These are phyloP conservation scores for Skeletonema menzelii DNA, from an alignment of 108 stramenopile species.

Conservation along the genomic window DNA sequence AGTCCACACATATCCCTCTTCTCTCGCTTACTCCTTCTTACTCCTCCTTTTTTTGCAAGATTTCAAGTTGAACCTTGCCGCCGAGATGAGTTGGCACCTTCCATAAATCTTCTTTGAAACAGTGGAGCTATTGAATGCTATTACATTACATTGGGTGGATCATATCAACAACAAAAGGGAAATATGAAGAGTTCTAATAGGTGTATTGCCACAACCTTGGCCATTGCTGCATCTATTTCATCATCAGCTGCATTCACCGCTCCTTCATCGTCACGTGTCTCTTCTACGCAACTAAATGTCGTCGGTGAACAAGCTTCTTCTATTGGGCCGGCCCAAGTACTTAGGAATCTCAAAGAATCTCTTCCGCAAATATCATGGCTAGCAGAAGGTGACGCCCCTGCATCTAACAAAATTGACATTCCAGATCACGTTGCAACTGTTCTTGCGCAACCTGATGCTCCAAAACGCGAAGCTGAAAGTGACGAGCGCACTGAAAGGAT, in stretches of 20 bases:
- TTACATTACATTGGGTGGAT: neutral
- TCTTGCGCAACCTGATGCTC: slow-evolving; percentile 56
- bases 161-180: neutral
- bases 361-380: slow-evolving; percentile 73
- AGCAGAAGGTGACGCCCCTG: slow-evolving; percentile 53
- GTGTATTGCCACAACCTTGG: neutral
- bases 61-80: neutral
- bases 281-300: slow-evolving; percentile 34
- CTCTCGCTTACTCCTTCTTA: no score
- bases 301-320: slow-evolving; percentile 69
- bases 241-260: neutral
- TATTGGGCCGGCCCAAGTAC: slow-evolving; percentile 59
- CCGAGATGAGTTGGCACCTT: neutral
- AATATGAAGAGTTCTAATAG: neutral
- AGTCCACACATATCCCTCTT: no score
- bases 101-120: neutral
- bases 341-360: slow-evolving; percentile 56
- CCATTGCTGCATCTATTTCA: neutral
- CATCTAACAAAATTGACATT: slow-evolving; percentile 71
- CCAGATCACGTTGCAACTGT: slow-evolving; percentile 62
- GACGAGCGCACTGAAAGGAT: slow-evolving; percentile 65
- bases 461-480: slow-evolving; percentile 67
- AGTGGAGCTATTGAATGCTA: neutral
- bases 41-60: neutral
- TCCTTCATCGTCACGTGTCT: neutral